These are phyloP conservation scores for Suillus subluteus DNA, from an alignment of 768 basidiomycete genomes.

Conservation along the genomic window DNA sequence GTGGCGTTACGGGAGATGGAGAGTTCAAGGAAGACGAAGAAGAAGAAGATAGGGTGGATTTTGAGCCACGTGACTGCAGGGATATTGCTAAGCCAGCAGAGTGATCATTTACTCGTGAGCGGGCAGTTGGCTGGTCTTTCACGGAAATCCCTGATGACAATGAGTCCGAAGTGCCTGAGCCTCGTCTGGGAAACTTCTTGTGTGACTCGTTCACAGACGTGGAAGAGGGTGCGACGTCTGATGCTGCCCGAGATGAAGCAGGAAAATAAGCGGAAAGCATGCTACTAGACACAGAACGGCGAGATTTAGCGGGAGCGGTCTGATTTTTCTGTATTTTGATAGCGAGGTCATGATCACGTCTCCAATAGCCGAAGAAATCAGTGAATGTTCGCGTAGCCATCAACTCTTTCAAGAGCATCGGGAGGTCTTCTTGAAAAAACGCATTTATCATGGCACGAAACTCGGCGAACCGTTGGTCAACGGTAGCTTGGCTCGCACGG, in stretches of 20 bases:
- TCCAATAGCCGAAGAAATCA: slow-evolving; percentile 83
- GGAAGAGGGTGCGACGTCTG: slow-evolving; percentile 12
- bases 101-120: slow-evolving; percentile 7
- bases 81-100: slow-evolving; percentile 14
- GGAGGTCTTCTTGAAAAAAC: slow-evolving; percentile 63
- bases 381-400: slow-evolving; percentile 57
- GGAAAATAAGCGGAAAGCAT: slow-evolving; percentile 65
- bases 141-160: slow-evolving; percentile 30
- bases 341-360: slow-evolving; percentile 66
- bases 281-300: slow-evolving; percentile 54
- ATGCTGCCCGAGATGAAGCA: slow-evolving; percentile 28
- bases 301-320: slow-evolving; percentile 28
- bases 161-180: slow-evolving; percentile 23
- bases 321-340: slow-evolving; percentile 40
- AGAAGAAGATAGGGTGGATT: slow-evolving; percentile 24
- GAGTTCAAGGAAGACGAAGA: slow-evolving; percentile 29
- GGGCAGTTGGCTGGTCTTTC: slow-evolving; percentile 13
- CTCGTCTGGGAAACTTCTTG: slow-evolving; percentile 10
- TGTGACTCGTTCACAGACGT: slow-evolving; percentile 17
- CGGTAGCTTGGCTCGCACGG: slow-evolving; percentile 65
- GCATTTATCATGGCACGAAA: slow-evolving; percentile 60
- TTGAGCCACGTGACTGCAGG: slow-evolving; percentile 26
- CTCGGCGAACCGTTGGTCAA: slow-evolving; percentile 66
- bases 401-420: slow-evolving; percentile 68
- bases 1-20: slow-evolving; percentile 22